These are phyloP conservation scores for Cytospora schulzeri DNA, from an alignment of 2,329 filamentous ascomycete genomes.

Conservation along the genomic window DNA sequence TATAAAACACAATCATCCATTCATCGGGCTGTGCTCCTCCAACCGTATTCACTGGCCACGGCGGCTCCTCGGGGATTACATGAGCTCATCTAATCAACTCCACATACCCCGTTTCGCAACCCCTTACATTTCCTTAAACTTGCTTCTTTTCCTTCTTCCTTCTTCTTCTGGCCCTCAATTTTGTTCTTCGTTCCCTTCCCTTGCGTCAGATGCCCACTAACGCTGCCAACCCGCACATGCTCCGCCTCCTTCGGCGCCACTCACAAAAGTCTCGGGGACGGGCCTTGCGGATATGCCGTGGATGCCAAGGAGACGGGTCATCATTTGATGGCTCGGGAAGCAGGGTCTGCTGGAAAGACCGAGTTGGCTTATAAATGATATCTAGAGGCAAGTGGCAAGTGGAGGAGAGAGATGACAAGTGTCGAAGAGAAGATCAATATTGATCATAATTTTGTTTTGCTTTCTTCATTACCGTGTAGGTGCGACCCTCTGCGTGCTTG, in stretches of 20 bases:
- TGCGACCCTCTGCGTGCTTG: too few species aligned
- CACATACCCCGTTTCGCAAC: background rate
- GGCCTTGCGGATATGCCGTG: background rate
- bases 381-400: too few species aligned
- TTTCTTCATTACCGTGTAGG: too few species aligned
- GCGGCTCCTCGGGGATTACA: background rate
- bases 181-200: background rate
- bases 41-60: background rate
- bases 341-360: too few species aligned
- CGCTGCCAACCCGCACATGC: background rate
- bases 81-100: background rate
- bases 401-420: too few species aligned
- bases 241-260: background rate
- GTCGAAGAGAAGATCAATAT: too few species aligned
- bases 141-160: too few species aligned
- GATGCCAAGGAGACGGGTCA: background rate
- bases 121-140: background rate
- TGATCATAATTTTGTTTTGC: too few species aligned
- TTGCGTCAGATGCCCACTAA: background rate
- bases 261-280: too few species aligned
- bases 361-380: too few species aligned
- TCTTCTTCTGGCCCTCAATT: too few species aligned
- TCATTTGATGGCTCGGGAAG: too few species aligned
- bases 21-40: background rate
- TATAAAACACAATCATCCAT: background rate